Evolutionary conservation across 192 early-diverging fungal genomes (phyloP).

Genomic region (Coemansia sp.): DNA sequence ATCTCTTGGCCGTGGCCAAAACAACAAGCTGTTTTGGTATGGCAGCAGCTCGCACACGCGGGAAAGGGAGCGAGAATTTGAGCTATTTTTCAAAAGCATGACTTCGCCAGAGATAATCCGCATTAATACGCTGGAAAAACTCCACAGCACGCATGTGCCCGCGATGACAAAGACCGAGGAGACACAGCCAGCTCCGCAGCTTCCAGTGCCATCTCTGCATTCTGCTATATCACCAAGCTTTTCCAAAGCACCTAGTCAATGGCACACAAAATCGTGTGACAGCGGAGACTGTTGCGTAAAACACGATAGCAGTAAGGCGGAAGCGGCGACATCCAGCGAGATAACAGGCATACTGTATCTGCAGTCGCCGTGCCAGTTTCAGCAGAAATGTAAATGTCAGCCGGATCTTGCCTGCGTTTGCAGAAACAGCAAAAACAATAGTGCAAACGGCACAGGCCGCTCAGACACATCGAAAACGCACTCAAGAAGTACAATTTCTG

Average conservation of each 20-base stretch:
- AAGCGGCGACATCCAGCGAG: background rate
- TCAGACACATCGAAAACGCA: too few species aligned
- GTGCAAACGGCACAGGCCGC: background rate
- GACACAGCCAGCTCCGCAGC: background rate
- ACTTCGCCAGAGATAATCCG: conserved; percentile 47
- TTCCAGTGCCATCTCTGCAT: background rate
- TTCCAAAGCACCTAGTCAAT: background rate
- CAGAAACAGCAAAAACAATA: background rate
- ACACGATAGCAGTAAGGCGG: background rate
- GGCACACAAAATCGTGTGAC: background rate
- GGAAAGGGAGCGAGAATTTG: background rate
- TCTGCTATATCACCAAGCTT: conserved; percentile 1
- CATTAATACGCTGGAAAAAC: conserved; percentile 9
- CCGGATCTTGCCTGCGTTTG: background rate
- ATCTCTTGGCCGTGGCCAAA: background rate
- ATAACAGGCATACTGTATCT: conserved; percentile 4
- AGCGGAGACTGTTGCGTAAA: background rate
- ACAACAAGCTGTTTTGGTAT: conserved; percentile 14
- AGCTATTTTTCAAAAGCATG: conserved; percentile 25
- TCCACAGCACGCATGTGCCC: background rate
- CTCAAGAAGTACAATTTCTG: background rate
- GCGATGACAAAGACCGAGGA: background rate
- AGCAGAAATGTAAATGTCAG: background rate
- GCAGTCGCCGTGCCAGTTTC: conserved; percentile 1
- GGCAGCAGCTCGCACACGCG: conserved; percentile 3